phyloP scores from a whole-genome alignment of 2,329 filamentous ascomycete species.

The Penicillium nordicum region DNA sequence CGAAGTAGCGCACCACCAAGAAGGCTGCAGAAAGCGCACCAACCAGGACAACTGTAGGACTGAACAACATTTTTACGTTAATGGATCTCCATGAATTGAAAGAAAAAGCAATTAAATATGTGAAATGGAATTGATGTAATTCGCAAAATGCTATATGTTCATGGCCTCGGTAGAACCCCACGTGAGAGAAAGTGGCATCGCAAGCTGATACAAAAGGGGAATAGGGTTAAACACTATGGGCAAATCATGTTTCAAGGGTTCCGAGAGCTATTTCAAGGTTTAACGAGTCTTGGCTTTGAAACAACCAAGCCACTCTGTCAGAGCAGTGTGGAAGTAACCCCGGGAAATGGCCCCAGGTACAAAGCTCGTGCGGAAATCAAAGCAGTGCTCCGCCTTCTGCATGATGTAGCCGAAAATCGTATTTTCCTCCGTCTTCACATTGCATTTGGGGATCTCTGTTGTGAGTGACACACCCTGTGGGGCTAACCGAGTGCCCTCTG shows the following conservation, averaged over 20 bases:
- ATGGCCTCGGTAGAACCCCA: neutral
- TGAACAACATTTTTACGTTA: conserved; percentile 8
- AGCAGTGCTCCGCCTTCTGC: conserved; percentile 47
- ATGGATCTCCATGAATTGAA: too few species aligned
- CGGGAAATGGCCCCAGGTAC: conserved; percentile 34
- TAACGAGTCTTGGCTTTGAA: conserved; percentile 16
- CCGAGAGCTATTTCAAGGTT: neutral
- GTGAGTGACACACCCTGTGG: conserved; percentile 39
- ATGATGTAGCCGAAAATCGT: conserved; percentile 51
- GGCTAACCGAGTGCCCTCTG: conserved; percentile 37
- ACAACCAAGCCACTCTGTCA: conserved; percentile 49
- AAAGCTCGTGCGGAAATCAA: conserved; percentile 44
- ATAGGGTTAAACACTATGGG: neutral
- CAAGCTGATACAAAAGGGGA: conserved; percentile 4
- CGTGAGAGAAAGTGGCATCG: conserved; percentile 5
- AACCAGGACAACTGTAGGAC: conserved; percentile 17
- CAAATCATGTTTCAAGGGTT: neutral
- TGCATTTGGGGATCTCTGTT: conserved; percentile 45
- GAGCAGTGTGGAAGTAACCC: conserved; percentile 40
- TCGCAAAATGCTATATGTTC: neutral
- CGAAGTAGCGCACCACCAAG: conserved; percentile 22
- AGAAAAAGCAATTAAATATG: conserved; percentile 1
- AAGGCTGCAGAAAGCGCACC: conserved; percentile 21
- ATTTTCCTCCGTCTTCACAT: conserved; percentile 31
- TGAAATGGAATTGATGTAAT: neutral